Percentiles rank a stretch among this genome's conserved stretches.
Conservation (phyloP, 768 basidiomycete genomes). For the Lactarius evosmus region DNA sequence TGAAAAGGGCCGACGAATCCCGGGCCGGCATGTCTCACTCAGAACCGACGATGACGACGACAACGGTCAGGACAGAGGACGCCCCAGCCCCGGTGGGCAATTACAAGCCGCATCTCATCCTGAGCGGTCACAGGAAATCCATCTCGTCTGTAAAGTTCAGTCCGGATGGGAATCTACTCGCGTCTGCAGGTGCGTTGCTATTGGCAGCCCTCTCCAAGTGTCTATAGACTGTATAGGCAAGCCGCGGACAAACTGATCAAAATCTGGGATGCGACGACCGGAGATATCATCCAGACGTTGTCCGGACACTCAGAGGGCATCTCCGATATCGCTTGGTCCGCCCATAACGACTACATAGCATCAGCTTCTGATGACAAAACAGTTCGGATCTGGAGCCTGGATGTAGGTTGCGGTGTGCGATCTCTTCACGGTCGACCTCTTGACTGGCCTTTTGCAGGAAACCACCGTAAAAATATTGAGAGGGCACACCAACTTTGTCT, state of each 20-base stretch:
- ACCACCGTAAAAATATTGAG: constrained; percentile 60
- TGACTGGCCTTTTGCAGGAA: constrained; percentile 41
- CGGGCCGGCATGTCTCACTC: constrained; percentile 11
- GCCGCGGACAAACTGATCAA: constrained; percentile 83
- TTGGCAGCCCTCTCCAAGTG: constrained; percentile 15
- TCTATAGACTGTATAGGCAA: constrained; percentile 45
- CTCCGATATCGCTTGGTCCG: constrained; percentile 88
- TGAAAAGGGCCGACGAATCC: not conserved
- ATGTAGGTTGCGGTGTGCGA: constrained; percentile 43
- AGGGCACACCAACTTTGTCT: constrained; percentile 92
- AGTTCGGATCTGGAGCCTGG: constrained; percentile 79
- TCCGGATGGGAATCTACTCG: constrained; percentile 75
- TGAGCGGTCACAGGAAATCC: constrained; percentile 80
- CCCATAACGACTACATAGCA: constrained; percentile 76
- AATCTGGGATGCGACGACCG: constrained; percentile 72
- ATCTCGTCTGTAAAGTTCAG: constrained; percentile 89
- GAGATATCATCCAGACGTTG: constrained; percentile 69
- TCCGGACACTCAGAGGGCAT: constrained; percentile 78
- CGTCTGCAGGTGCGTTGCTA: constrained; percentile 70
- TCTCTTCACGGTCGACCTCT: constrained; percentile 10
- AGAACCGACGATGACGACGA: not conserved
- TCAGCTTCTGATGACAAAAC: constrained; percentile 94
- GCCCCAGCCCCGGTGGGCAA: constrained; percentile 37
- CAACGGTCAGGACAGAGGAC: not conserved
- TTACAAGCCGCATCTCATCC: constrained; percentile 57